Evolutionary conservation across 768 basidiomycete genomes (phyloP).

Genomic region (Mycena albidolilacea): DNA sequence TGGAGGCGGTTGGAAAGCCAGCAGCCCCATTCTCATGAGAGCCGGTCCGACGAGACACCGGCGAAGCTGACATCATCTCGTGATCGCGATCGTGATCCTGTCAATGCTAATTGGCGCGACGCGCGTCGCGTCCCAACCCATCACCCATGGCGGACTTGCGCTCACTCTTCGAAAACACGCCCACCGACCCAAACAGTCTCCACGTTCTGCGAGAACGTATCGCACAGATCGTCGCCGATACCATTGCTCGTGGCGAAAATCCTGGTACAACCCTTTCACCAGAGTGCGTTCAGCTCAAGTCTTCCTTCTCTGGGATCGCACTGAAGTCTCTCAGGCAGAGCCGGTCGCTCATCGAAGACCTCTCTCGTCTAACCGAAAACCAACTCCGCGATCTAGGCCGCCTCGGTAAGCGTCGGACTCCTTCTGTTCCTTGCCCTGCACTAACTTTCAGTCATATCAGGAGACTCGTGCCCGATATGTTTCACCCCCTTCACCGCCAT

Average conservation of each 20-base stretch:
- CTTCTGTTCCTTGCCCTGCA: neutral
- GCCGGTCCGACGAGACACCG: too few relatives aligned
- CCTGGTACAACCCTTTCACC: slow-evolving; percentile 32
- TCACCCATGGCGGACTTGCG: slow-evolving; percentile 34
- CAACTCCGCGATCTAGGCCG: slow-evolving; percentile 64
- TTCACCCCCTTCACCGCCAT: slow-evolving; percentile 77
- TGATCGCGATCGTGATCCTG: neutral
- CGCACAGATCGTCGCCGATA: slow-evolving; percentile 31
- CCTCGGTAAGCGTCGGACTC: slow-evolving; percentile 52
- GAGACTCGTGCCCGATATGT: slow-evolving; percentile 88
- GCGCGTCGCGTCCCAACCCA: slow-evolving; percentile 1
- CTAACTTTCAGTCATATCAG: neutral
- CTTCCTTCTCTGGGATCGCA: neutral
- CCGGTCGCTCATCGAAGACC: slow-evolving; percentile 56
- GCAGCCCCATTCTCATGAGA: neutral
- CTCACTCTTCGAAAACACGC: slow-evolving; percentile 23
- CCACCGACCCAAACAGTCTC: slow-evolving; percentile 13
- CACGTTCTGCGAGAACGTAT: slow-evolving; percentile 32
- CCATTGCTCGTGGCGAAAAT: slow-evolving; percentile 31
- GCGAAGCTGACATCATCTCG: too few relatives aligned
- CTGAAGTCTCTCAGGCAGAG: slow-evolving; percentile 49
- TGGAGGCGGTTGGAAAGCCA: neutral
- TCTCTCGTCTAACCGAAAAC: slow-evolving; percentile 67
- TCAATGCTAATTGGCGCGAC: slow-evolving; percentile 10
- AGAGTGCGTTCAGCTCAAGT: slow-evolving; percentile 19